Percentiles rank a stretch among this genome's conserved stretches.
phyloP scores from a whole-genome alignment of 2,329 filamentous ascomycete species.

The Fusarium euwallaceae region DNA sequence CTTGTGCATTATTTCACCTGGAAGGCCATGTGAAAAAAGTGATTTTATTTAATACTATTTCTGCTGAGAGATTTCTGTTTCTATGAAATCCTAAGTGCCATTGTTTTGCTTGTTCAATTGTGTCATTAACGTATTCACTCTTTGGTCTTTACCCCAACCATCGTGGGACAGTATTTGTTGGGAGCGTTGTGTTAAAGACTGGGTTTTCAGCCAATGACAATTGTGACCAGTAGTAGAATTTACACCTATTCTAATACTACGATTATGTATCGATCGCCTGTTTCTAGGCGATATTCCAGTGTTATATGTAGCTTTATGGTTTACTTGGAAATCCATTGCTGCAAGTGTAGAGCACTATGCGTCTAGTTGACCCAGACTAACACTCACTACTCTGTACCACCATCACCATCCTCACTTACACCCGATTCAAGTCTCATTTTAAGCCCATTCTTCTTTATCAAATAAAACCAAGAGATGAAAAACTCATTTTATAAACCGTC shows the following conservation, averaged over 20 bases:
- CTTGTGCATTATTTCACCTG: background rate
- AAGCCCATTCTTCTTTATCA: background rate
- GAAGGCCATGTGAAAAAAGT: background rate
- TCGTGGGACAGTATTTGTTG: background rate
- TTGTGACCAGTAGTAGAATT: background rate
- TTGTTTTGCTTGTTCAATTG: background rate
- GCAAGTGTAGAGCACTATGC: background rate
- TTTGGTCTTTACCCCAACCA: background rate
- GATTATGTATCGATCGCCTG: background rate
- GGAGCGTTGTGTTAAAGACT: background rate
- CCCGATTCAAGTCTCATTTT: background rate
- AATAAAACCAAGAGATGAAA: background rate
- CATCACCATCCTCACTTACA: background rate
- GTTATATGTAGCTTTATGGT: too few species aligned
- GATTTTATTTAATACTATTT: background rate
- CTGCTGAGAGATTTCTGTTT: background rate
- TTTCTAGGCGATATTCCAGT: background rate
- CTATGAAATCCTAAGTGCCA: rapidly evolving
- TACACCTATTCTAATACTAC: background rate
- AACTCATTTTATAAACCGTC: background rate
- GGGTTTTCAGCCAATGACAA: background rate
- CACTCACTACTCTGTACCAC: background rate
- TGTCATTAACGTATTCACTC: background rate
- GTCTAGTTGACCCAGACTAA: background rate
- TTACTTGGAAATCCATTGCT: background rate